Evolutionary conservation across 352 stramenopile species (phyloP).

Genomic region (Elongisporangium undulatum): DNA sequence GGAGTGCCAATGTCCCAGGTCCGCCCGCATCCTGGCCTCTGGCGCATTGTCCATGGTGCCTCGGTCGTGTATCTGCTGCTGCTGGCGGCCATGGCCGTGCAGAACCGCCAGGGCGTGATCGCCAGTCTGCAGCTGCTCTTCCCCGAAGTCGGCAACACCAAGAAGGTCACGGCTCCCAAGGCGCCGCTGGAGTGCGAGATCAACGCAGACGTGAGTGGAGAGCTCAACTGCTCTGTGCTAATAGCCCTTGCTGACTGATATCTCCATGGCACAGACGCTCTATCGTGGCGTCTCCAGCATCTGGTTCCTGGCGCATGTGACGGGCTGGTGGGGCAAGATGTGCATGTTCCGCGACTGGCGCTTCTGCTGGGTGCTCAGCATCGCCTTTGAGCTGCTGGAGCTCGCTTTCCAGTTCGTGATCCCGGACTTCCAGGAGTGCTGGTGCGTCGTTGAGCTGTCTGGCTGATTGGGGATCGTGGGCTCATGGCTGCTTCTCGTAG

Average conservation of each 20-base stretch:
- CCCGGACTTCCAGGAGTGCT: constrained; percentile 93
- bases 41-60: constrained; percentile 74
- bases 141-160: constrained; percentile 51
- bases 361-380: constrained; percentile 89
- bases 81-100: constrained; percentile 59
- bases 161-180: constrained; percentile 17
- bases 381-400: constrained; percentile 90
- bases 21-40: constrained; percentile 70
- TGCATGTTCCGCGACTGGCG: constrained; percentile 93
- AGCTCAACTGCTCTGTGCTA: background rate
- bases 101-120: constrained; percentile 62
- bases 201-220: constrained; percentile 29
- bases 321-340: constrained; percentile 91
- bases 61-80: constrained; percentile 76
- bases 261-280: constrained; percentile 26
- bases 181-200: constrained; percentile 58
- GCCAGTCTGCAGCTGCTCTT: constrained; percentile 70
- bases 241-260: constrained; percentile 1
- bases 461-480: background rate
- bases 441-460: constrained; percentile 23
- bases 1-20: constrained; percentile 13
- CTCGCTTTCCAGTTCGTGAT: constrained; percentile 87
- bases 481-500: constrained; percentile 12
- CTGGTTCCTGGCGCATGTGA: constrained; percentile 84
- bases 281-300: constrained; percentile 74